Base-by-base conservation (phyloP, 2,329 filamentous ascomycete species). In the Botrytis paeoniae region DNA sequence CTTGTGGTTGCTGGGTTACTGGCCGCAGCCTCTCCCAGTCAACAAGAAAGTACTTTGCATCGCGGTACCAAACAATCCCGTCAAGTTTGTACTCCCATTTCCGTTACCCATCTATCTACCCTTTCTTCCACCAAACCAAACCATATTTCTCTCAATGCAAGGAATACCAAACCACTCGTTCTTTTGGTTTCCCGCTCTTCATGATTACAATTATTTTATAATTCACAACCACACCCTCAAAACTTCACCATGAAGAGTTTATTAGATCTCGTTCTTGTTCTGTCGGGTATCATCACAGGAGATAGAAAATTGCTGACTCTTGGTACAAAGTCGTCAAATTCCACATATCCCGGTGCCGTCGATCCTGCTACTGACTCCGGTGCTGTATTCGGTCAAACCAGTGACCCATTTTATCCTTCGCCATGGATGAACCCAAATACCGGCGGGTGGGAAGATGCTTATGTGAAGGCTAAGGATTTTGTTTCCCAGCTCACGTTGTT, bases 401-500 rank as follows among this genome's bases (percentile, higher is more conserved):
- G 70, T 29, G 64, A 68, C 12, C 72, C 72, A 14, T 71, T 71
- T 32, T 73, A 73, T 35, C 72, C 72, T 45, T 73, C 72, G 41
- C 72, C 72, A 64, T 73, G 72, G 72, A 73, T 73, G 72, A 73
- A 64, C 39, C 71, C 71, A 39, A 37, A 37, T 41, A 64, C 48
- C 12, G 45, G 62, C 5, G 79, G 77, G 1, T 96, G 93, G 93
- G 84, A 84, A n/a, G 87, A 88, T 35, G 92, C 91, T 76, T 95
- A 94, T 79, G 83, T 82, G 65, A 93, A 92, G 78, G 93, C 93
- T 0, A 86, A 89, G 74, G 82, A 85, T 4, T 82, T 95, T 41
- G 92, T 95, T 20, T 87, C 89, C 70, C 87, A 89, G 69, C 92
- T 95, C 89, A 95, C 92, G 0, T 82, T 95, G 71, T 90, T 92